phyloP scores from a whole-genome alignment of 1,284 basidiomycete species.

The Amylostereum chailletii region DNA sequence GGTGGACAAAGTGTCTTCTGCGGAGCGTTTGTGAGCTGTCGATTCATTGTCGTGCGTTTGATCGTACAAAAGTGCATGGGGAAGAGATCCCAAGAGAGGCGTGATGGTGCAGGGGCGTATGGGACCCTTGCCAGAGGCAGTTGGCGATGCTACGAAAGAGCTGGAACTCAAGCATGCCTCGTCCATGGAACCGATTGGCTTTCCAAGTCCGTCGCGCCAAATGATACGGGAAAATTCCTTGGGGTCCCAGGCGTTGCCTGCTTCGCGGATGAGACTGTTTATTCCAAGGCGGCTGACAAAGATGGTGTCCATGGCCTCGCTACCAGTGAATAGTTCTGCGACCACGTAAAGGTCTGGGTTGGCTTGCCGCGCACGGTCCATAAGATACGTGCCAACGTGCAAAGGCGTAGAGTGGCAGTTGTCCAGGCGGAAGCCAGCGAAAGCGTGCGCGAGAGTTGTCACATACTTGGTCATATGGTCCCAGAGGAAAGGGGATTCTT shows the following conservation, averaged over 20 bases:
- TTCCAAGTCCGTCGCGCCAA: constrained; percentile 83
- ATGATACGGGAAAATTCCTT: constrained; percentile 83
- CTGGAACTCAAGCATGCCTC: constrained; percentile 66
- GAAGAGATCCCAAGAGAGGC: constrained; percentile 75
- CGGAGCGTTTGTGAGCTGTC: constrained; percentile 79
- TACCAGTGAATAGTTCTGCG: constrained; percentile 96
- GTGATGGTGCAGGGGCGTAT: constrained; percentile 66
- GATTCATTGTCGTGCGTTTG: constrained; percentile 96
- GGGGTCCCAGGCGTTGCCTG: constrained; percentile 82
- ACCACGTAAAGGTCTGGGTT: constrained; percentile 93
- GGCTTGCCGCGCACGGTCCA: constrained; percentile 83
- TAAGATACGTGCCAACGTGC: constrained; percentile 85
- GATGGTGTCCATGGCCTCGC: constrained; percentile 84
- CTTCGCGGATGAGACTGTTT: constrained; percentile 88
- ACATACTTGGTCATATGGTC: constrained; percentile 88
- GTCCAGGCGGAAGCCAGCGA: constrained; percentile 95
- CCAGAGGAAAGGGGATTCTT: constrained; percentile 94
- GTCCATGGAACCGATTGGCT: constrained; percentile 93
- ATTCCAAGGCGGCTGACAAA: constrained; percentile 89
- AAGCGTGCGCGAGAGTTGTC: constrained; percentile 67
- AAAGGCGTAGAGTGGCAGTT: constrained; percentile 98
- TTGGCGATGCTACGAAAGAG: constrained; percentile 57
- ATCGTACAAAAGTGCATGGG: constrained; percentile 91
- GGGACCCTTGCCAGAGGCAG: constrained; percentile 73
- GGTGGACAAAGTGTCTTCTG: constrained; percentile 88